These are phyloP conservation scores for Penicillium sp. DNA, from an alignment of 2,329 filamentous ascomycete species.

Conservation along the genomic window DNA sequence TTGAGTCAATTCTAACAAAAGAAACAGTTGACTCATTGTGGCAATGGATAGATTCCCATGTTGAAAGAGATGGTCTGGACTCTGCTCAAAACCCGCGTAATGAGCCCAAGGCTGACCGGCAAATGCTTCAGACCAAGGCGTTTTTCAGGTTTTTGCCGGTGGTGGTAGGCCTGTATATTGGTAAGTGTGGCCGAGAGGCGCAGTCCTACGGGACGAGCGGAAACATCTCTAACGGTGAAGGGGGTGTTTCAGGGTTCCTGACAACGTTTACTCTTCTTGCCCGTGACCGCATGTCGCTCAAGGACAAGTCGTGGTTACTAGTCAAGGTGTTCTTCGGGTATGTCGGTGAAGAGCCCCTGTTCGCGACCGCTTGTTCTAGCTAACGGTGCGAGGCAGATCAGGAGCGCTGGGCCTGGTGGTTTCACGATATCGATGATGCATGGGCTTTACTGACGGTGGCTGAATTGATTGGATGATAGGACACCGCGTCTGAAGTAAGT, in stretches of 20 bases:
- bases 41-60: slow-evolving; percentile 65
- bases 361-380: slow-evolving; percentile 19
- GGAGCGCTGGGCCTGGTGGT: slow-evolving; percentile 58
- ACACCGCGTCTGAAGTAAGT: slow-evolving; percentile 41
- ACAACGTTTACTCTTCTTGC: slow-evolving; percentile 69
- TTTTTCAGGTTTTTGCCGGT: slow-evolving; percentile 79
- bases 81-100: slow-evolving; percentile 1
- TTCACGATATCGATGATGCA: neutral
- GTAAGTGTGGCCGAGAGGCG: slow-evolving; percentile 37
- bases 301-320: slow-evolving; percentile 59
- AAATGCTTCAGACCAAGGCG: slow-evolving; percentile 63
- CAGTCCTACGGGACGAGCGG: slow-evolving; percentile 4
- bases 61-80: slow-evolving; percentile 76
- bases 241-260: slow-evolving; percentile 61
- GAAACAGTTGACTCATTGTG: slow-evolving; percentile 17
- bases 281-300: slow-evolving; percentile 54
- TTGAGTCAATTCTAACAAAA: slow-evolving; percentile 12
- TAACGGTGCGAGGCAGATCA: slow-evolving; percentile 40
- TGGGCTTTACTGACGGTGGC: slow-evolving; percentile 37
- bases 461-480: slow-evolving; percentile 42
- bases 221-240: slow-evolving; percentile 8
- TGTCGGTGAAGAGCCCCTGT: slow-evolving; percentile 27
- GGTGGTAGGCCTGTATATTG: slow-evolving; percentile 77
- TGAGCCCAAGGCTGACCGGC: slow-evolving; percentile 28
- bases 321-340: slow-evolving; percentile 63